phyloP scores from a whole-genome alignment of 345 rosid genomes.

The Gynandropsis gynandra region DNA sequence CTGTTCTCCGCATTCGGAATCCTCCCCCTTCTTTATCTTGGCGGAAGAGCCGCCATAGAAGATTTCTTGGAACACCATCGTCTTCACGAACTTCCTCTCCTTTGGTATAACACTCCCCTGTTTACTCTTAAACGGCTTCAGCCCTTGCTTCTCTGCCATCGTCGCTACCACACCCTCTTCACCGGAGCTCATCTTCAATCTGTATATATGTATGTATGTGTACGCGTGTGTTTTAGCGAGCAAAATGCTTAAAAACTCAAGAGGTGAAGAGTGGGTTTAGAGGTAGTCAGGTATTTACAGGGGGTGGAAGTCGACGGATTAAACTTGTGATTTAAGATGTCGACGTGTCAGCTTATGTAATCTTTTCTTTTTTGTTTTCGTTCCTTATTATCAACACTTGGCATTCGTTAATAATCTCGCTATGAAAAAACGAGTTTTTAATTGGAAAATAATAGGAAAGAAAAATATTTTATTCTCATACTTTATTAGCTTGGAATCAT shows the following conservation, averaged over 20 bases:
- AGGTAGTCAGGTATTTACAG: neutral
- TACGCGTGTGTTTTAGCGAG: too few species aligned
- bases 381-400: too few species aligned
- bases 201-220: too few species aligned
- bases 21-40: too few species aligned
- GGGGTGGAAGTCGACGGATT: neutral
- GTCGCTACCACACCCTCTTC: neutral
- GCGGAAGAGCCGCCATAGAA: neutral
- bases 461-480: too few species aligned
- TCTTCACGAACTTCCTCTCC: slow-evolving; percentile 18
- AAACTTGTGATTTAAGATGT: neutral
- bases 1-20: neutral
- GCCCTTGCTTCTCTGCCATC: neutral
- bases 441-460: too few species aligned
- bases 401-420: too few species aligned
- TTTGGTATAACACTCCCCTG: slow-evolving; percentile 17
- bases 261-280: too few species aligned
- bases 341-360: neutral
- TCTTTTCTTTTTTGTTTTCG: too few species aligned
- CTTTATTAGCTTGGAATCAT: too few species aligned
- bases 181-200: neutral
- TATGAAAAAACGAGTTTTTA: too few species aligned
- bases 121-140: neutral
- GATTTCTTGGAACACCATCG: slow-evolving; percentile 4
- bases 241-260: too few species aligned